These are phyloP conservation scores for Hymenoscyphus infarciens DNA, from an alignment of 2,329 filamentous ascomycete species.

Conservation along the genomic window DNA sequence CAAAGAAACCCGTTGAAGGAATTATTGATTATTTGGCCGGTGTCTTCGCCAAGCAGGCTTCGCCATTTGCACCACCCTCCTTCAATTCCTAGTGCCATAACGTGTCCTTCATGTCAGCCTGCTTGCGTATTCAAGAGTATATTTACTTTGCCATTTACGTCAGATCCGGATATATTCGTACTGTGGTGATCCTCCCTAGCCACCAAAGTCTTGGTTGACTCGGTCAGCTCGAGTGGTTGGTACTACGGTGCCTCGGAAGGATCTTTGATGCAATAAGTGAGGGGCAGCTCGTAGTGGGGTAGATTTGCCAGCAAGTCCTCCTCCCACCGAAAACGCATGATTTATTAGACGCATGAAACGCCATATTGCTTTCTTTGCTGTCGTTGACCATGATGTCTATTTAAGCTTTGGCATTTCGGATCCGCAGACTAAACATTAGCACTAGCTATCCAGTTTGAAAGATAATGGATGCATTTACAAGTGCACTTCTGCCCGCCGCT, in stretches of 20 bases:
- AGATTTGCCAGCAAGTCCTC: slow-evolving; percentile 1
- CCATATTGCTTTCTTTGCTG: neutral
- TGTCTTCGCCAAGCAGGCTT: slow-evolving; percentile 9
- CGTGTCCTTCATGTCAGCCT: neutral
- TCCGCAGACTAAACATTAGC: neutral
- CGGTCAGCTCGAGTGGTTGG: neutral
- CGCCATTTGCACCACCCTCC: neutral
- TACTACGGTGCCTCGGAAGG: slow-evolving; percentile 1
- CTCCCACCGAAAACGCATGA: neutral
- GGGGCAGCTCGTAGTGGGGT: slow-evolving; percentile 11
- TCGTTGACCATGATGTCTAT: neutral
- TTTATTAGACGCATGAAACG: neutral
- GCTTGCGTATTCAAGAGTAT: slow-evolving; percentile 6
- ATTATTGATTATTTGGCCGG: neutral
- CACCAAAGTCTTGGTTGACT: neutral
- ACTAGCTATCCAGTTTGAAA: neutral
- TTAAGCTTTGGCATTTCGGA: slow-evolving; percentile 1
- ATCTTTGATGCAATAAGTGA: slow-evolving; percentile 7
- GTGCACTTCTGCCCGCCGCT: neutral
- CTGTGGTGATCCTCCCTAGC: slow-evolving; percentile 7
- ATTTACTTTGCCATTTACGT: neutral
- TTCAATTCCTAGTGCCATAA: neutral
- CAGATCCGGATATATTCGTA: no score
- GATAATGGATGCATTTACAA: neutral
- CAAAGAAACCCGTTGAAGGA: neutral